Evolutionary conservation across 2,329 filamentous ascomycete genomes (phyloP), one percentile per base, ranked within the genome.

Genomic region (Fusarium heterosporum): DNA sequence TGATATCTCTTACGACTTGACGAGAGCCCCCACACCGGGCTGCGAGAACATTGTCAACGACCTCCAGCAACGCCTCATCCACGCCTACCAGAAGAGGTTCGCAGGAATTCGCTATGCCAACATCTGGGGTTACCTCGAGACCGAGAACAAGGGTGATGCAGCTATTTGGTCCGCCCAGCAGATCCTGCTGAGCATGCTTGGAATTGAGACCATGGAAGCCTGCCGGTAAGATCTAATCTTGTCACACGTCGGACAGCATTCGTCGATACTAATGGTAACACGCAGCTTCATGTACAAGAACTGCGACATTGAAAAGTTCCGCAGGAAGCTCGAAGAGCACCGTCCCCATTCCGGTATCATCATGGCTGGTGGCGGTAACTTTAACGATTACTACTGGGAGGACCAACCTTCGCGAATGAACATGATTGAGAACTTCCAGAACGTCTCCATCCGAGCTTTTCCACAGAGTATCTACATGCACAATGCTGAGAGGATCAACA

Each of bases 311-410:
- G 43, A 53, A 29, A 68, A 64, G 48, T 73, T 73, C 64, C 62
- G 59, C 26, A 42, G 42, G 8, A 55, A 41, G 46, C 65, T 73
- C 25, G 69, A 73, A 45, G 71, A 72, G 22, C 71, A 73, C 62
- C 64, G 68, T 16, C 70, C 70, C n/a, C 66, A 73, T 38, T 73
- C 71, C 17, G 71, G 56, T 46, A 73, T 73, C 60, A 73, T 73
- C 62, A 73, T 73, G 71, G 71, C 71, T 19, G 71, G 71, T 43
- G 71, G 71, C 5, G 71, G 71, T 28, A 73, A 73, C 62, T 73
- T 73, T 25, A 73, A 73, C 61, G 71, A 73, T 49, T 73, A 73
- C 60, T 73, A 73, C 58, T 73, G 71, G 71, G 71, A 73, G 53
- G 71, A 73, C 54, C 70, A 73, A 61, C 71, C 71, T 60, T 73